Evolutionary conservation across 352 stramenopile genomes (phyloP).

Genomic region (Phytophthora niederhauseri): DNA sequence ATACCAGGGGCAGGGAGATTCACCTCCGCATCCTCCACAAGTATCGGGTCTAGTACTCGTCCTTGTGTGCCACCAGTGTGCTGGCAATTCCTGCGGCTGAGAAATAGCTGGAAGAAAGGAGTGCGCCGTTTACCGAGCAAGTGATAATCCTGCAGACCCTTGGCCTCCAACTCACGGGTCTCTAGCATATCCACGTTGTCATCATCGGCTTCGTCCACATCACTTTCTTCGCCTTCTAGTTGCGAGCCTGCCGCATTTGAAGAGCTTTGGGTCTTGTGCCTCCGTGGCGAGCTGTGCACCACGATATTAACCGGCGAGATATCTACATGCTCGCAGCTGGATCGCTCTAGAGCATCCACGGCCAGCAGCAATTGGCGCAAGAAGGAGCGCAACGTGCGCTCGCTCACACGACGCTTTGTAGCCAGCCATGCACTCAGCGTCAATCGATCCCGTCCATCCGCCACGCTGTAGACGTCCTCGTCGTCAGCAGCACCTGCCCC

Average conservation of each 20-base stretch:
- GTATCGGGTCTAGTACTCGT: conserved; percentile 15
- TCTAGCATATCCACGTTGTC: conserved; percentile 21
- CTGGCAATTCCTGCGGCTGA: conserved; percentile 38
- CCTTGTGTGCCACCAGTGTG: conserved; percentile 10
- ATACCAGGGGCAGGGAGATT: conserved; percentile 22
- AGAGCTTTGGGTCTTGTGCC: not conserved
- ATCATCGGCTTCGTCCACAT: conserved; percentile 21
- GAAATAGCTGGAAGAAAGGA: conserved; percentile 48
- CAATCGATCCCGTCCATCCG: conserved; percentile 38
- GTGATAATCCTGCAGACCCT: not conserved
- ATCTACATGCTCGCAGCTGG: conserved; percentile 47
- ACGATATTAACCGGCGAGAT: conserved; percentile 66
- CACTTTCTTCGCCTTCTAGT: conserved; percentile 14
- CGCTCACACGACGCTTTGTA: conserved; percentile 34
- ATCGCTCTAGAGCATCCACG: conserved; percentile 56
- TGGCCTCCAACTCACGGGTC: conserved; percentile 7
- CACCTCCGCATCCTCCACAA: conserved; percentile 19
- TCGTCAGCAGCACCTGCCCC: conserved; percentile 33
- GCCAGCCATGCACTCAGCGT: conserved; percentile 54
- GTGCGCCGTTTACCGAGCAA: conserved; percentile 7
- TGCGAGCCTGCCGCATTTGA: not conserved
- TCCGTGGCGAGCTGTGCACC: conserved; percentile 32
- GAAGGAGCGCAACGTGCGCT: conserved; percentile 55
- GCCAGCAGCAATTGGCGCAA: conserved; percentile 67
- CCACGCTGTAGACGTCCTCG: conserved; percentile 50